Conservation (phyloP, 2,329 filamentous ascomycete species). For the Apiospora aurea region DNA sequence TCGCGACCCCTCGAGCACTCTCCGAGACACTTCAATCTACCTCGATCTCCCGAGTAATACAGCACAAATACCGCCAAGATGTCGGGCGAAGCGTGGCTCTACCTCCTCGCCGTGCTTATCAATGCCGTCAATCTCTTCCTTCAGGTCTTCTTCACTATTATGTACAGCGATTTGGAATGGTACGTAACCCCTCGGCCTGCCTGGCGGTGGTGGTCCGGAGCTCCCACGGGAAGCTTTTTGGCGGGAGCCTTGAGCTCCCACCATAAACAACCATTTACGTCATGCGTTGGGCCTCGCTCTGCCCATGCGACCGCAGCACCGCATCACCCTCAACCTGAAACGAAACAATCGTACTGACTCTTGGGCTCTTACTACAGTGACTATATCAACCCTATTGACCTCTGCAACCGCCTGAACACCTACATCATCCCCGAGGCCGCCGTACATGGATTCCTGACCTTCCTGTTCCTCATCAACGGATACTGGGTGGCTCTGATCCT, state of each 20-base stretch:
- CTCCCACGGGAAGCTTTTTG: conserved; percentile 6
- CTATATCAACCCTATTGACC: conserved; percentile 99
- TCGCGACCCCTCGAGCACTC: conserved; percentile 2
- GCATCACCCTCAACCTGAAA: background rate
- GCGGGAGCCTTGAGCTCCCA: background rate
- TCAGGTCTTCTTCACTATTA: conserved; percentile 99
- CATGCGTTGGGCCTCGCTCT: conserved; percentile 36
- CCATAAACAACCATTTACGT: conserved; percentile 17
- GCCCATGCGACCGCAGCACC: conserved; percentile 18
- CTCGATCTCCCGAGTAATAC: conserved; percentile 11
- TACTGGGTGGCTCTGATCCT: conserved; percentile 95
- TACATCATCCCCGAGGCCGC: conserved; percentile 99
- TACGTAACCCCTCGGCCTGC: conserved; percentile 56
- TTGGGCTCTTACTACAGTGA: conserved; percentile 65
- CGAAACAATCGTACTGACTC: conserved; percentile 1
- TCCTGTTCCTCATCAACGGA: conserved; percentile 96
- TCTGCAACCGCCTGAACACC: conserved; percentile 99
- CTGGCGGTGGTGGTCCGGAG: conserved; percentile 15
- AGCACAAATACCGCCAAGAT: conserved; percentile 56
- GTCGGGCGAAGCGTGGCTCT: conserved; percentile 98
- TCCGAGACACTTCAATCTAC: background rate
- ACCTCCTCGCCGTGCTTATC: conserved; percentile 96
- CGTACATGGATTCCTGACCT: conserved; percentile 94
- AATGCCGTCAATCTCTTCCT: conserved; percentile 99
- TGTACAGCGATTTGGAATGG: conserved; percentile 99